Evolutionary conservation across 2,329 filamentous ascomycete genomes (phyloP).

Genomic region (Xylaria sp.): DNA sequence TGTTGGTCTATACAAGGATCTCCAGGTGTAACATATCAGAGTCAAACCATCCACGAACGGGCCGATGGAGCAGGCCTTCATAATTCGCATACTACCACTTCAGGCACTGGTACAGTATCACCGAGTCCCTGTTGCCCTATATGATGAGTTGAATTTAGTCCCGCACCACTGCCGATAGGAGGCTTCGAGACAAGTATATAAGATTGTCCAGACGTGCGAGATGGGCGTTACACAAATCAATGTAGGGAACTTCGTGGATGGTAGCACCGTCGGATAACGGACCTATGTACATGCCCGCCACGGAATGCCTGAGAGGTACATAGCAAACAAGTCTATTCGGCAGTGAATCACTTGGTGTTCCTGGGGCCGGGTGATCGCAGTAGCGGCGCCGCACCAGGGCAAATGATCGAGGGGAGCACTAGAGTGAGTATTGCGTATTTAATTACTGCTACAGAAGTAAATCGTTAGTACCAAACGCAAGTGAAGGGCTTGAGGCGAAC

Average conservation of each 20-base stretch:
- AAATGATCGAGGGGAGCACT: neutral
- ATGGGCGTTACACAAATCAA: neutral
- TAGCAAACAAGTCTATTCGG: conserved; percentile 32
- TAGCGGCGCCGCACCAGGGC: neutral
- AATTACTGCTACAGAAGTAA: neutral
- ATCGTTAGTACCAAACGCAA: neutral
- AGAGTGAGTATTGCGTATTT: neutral
- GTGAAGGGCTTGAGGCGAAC: neutral
- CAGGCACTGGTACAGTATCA: neutral
- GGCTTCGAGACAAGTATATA: conserved; percentile 3
- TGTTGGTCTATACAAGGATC: neutral
- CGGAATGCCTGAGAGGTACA: conserved; percentile 15
- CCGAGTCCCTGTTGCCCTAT: neutral
- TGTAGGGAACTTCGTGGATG: neutral
- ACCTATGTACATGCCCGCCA: conserved; percentile 17
- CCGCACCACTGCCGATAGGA: neutral
- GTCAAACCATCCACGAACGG: neutral
- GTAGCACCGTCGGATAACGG: neutral
- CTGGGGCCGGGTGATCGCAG: conserved; percentile 32
- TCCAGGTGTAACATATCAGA: neutral
- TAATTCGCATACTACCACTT: neutral
- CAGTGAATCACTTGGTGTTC: conserved; percentile 26
- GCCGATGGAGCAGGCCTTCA: neutral
- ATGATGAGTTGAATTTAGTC: neutral
- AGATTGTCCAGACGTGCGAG: neutral